Conservation (phyloP, 2,329 filamentous ascomycete genomes). For the Xylariales sp. region DNA sequence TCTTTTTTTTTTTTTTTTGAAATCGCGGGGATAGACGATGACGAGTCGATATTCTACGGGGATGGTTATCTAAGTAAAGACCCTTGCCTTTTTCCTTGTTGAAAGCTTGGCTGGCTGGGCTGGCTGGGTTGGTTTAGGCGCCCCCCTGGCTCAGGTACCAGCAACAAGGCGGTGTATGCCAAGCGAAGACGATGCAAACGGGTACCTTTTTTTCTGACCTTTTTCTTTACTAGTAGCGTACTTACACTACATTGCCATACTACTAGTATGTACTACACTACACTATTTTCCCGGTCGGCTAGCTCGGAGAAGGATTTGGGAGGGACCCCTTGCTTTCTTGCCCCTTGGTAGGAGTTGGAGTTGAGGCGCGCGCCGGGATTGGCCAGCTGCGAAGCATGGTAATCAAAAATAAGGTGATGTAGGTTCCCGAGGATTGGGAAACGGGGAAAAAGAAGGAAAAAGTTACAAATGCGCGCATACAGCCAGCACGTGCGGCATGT, state of each 20-base stretch:
- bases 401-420: constrained; percentile 24
- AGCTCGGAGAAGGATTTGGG: constrained; percentile 18
- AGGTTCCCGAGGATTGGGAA: too few relatives aligned
- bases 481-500: too few relatives aligned
- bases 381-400: constrained; percentile 18
- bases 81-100: too few relatives aligned
- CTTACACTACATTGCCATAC: too few relatives aligned
- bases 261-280: neutral
- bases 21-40: neutral
- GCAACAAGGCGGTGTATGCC: neutral
- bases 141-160: neutral
- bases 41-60: neutral
- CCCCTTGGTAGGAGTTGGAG: neutral
- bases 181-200: neutral
- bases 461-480: too few relatives aligned
- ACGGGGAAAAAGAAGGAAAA: neutral
- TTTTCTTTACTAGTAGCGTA: neutral
- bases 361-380: constrained; percentile 3
- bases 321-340: too few relatives aligned
- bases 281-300: constrained; percentile 11
- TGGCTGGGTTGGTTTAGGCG: too few relatives aligned
- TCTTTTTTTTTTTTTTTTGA: too few relatives aligned
- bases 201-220: neutral
- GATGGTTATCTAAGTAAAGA: too few relatives aligned
- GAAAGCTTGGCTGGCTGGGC: too few relatives aligned